These are phyloP conservation scores for Lenzites betulinus DNA, from an alignment of 768 basidiomycete genomes.

Conservation along the genomic window DNA sequence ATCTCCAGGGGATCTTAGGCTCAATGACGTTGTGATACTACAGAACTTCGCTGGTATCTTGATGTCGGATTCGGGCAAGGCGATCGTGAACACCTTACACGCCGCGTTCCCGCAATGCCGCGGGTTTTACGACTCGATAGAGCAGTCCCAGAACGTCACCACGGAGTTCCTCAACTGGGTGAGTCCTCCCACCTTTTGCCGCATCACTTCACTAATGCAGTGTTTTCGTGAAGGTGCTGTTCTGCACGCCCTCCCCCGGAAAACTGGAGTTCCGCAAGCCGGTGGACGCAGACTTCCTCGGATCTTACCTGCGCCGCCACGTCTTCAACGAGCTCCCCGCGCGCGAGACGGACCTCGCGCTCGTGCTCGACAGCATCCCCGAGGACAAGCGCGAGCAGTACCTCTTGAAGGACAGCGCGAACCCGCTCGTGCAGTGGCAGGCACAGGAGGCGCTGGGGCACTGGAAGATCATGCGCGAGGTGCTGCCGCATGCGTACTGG, in stretches of 20 bases:
- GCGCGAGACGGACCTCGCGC: conserved; percentile 55
- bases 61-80: conserved; percentile 58
- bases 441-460: conserved; percentile 63
- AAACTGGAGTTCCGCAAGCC: conserved; percentile 63
- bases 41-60: conserved; percentile 87
- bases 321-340: conserved; percentile 52
- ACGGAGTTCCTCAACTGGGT: conserved; percentile 79
- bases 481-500: conserved; percentile 75
- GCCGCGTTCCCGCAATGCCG: conserved; percentile 77
- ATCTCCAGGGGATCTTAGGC: too few relatives aligned
- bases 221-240: conserved; percentile 61
- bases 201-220: background rate
- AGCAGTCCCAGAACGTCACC: conserved; percentile 31
- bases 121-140: conserved; percentile 74
- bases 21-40: background rate
- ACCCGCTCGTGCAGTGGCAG: conserved; percentile 69
- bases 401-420: conserved; percentile 62
- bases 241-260: conserved; percentile 64
- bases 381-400: conserved; percentile 46
- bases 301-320: conserved; percentile 64
- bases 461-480: conserved; percentile 84
- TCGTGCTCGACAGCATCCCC: conserved; percentile 16
- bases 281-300: conserved; percentile 59
- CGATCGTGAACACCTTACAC: conserved; percentile 71
- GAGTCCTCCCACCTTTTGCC: conserved; percentile 24